Conservation (phyloP, 345 rosid species). For the Raphanus raphanistrum region DNA sequence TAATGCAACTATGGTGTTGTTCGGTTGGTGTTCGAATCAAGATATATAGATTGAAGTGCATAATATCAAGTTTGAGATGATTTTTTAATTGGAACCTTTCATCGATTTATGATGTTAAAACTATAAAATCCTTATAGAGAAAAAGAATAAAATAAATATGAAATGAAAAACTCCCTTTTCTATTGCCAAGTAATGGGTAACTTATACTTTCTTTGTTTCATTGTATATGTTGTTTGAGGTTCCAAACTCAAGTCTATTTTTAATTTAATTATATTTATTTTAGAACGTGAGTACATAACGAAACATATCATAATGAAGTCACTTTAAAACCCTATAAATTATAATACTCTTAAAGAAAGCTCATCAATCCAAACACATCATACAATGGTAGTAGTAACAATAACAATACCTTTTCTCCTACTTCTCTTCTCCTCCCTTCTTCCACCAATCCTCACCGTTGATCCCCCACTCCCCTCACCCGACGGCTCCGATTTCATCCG, state of each 20-base stretch:
- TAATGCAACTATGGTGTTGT: neutral
- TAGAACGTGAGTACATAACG: no score
- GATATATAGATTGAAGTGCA: neutral
- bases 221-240: neutral
- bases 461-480: conserved; percentile 24
- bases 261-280: neutral
- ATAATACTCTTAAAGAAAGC: neutral
- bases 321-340: conserved; percentile 8
- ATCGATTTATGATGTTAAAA: neutral
- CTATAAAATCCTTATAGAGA: neutral
- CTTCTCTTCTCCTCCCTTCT: conserved; percentile 33
- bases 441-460: conserved; percentile 28
- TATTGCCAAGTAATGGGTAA: neutral
- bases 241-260: neutral
- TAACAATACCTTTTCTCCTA: neutral
- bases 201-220: neutral
- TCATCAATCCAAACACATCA: conserved; percentile 14
- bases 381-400: neutral
- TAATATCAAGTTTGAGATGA: neutral
- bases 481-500: conserved; percentile 61
- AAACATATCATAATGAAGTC: neutral
- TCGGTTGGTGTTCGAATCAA: neutral
- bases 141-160: neutral
- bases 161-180: neutral
- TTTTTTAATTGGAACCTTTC: neutral